Percentiles rank a stretch among this genome's conserved stretches.
Conservation (phyloP, 495 filamentous ascomycete species). For the Diplogelasinospora grovesii region DNA sequence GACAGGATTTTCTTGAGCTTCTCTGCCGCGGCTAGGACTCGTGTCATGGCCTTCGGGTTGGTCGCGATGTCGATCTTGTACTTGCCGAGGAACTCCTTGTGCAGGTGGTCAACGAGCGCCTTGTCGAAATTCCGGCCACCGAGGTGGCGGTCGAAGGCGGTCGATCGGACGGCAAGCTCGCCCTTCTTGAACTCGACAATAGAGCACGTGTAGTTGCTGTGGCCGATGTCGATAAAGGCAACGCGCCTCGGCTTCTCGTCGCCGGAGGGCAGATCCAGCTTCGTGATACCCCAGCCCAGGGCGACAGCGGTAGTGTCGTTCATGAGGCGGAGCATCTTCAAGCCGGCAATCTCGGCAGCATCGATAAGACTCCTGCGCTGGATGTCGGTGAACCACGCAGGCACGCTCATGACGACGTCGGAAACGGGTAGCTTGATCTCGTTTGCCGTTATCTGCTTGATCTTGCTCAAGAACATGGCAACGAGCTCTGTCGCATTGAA, state of each 20-base stretch:
- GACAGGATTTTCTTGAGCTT: slow-evolving; percentile 99
- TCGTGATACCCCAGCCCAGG: slow-evolving; percentile 96
- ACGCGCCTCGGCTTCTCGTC: slow-evolving; percentile 94
- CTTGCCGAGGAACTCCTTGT: slow-evolving; percentile 88
- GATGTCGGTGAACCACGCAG: slow-evolving; percentile 93
- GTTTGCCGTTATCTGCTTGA: slow-evolving; percentile 76
- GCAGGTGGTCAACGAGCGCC: slow-evolving; percentile 89
- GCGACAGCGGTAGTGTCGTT: slow-evolving; percentile 98
- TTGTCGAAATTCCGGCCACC: slow-evolving; percentile 97
- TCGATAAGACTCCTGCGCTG: slow-evolving; percentile 87
- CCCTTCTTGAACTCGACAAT: slow-evolving; percentile 97
- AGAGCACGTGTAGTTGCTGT: slow-evolving; percentile 90
- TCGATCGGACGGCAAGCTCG: slow-evolving; percentile 87
- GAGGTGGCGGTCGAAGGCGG: slow-evolving; percentile 92
- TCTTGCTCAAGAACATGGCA: slow-evolving; percentile 92
- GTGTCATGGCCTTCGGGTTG: slow-evolving; percentile 81
- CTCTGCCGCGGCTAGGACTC: slow-evolving; percentile 82
- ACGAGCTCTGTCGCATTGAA: slow-evolving; percentile 89
- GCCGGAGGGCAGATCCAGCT: slow-evolving; percentile 76
- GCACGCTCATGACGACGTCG: slow-evolving; percentile 89
- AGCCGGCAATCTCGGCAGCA: slow-evolving; percentile 87
- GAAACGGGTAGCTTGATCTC: slow-evolving; percentile 92
- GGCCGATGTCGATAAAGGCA: slow-evolving; percentile 90
- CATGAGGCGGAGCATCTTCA: slow-evolving; percentile 89
- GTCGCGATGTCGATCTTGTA: slow-evolving; percentile 85